Percentiles rank a stretch among this genome's conserved stretches.
Evolutionary conservation across 192 early-diverging fungal species (phyloP).

Genomic region (Umbelopsis vinacea): DNA sequence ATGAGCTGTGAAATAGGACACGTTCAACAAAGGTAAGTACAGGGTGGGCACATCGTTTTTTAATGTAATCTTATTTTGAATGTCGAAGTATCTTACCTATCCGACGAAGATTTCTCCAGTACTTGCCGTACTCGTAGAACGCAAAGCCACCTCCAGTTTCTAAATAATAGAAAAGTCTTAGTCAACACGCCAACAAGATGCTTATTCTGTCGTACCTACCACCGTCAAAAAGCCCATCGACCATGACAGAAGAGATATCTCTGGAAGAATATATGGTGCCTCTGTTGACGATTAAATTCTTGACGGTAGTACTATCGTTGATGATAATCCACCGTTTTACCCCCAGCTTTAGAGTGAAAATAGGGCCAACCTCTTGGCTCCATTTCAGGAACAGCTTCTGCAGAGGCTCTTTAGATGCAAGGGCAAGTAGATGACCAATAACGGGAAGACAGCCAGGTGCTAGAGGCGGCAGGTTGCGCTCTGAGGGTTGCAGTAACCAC

Average conservation of each 20-base stretch:
- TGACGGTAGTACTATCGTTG: slow-evolving; percentile 31
- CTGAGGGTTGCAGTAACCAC: neutral
- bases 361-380: slow-evolving; percentile 30
- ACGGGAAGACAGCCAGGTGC: slow-evolving; percentile 34
- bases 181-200: neutral
- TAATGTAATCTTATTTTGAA: too few species aligned
- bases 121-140: slow-evolving; percentile 37
- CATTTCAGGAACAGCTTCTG: slow-evolving; percentile 33
- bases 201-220: slow-evolving; percentile 14
- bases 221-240: slow-evolving; percentile 34
- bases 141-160: slow-evolving; percentile 42
- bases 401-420: slow-evolving; percentile 12
- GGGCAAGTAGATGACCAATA: slow-evolving; percentile 34
- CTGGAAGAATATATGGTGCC: slow-evolving; percentile 44
- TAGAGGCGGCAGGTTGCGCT: slow-evolving; percentile 24
- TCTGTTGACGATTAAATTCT: slow-evolving; percentile 39
- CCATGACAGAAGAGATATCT: slow-evolving; percentile 28
- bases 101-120: slow-evolving; percentile 35
- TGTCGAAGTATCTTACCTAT: slow-evolving; percentile 41
- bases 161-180: neutral
- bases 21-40: neutral
- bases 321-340: slow-evolving; percentile 36
- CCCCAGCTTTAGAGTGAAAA: slow-evolving; percentile 41
- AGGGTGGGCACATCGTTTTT: too few species aligned
- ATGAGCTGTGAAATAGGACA: slow-evolving; percentile 29